Conservation (phyloP, 108 stramenopile species). For the Epipyxis sp. region DNA sequence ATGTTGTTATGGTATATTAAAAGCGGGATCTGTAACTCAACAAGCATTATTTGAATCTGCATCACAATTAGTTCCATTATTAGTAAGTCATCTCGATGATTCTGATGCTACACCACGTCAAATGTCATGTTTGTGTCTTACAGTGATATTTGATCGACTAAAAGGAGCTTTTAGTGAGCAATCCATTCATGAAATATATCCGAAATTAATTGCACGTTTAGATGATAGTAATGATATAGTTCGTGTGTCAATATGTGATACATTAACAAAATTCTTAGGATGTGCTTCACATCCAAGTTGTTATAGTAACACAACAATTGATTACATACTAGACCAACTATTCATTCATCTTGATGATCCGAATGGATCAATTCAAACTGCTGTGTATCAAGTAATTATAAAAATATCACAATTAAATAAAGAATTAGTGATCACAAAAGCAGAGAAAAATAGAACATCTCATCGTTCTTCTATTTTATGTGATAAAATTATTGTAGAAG, state of each 20-base stretch:
- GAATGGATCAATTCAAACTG: neutral
- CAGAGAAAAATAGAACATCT: neutral
- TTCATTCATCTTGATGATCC: constrained; percentile 31
- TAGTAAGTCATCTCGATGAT: constrained; percentile 22
- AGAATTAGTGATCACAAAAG: neutral
- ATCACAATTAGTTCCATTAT: neutral
- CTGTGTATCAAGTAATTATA: neutral
- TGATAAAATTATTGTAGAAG: neutral
- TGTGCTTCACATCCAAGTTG: neutral
- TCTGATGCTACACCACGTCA: neutral
- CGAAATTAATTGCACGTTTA: constrained; percentile 21
- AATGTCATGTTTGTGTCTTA: neutral
- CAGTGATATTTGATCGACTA: constrained; percentile 17
- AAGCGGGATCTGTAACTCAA: constrained; percentile 1
- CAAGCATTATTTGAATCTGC: neutral
- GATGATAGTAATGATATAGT: constrained; percentile 17
- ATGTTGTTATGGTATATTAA: neutral
- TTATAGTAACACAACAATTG: neutral
- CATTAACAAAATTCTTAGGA: neutral
- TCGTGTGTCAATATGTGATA: neutral
- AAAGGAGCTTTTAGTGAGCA: constrained; percentile 4
- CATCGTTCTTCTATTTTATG: neutral
- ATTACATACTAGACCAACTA: constrained; percentile 22
- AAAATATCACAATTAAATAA: neutral
- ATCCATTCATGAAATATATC: constrained; percentile 20